These are phyloP conservation scores for Penicillium odoratum DNA, from an alignment of 495 filamentous ascomycete genomes.

Conservation along the genomic window DNA sequence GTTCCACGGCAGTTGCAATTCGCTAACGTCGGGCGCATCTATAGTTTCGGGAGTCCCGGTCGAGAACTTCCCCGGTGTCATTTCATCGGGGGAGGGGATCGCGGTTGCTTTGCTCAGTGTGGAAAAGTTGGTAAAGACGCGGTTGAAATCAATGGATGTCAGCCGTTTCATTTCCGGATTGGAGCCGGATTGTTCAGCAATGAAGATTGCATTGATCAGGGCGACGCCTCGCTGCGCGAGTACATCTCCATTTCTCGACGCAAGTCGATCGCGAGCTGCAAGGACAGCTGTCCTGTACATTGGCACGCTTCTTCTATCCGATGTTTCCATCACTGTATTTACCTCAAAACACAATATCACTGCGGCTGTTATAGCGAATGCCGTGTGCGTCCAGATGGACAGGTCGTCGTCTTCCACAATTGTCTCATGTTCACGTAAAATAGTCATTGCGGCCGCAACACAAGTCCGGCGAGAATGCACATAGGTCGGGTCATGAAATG, in stretches of 20 bases:
- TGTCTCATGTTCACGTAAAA: constrained; percentile 41
- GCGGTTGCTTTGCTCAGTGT: constrained; percentile 21
- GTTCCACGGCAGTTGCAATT: constrained; percentile 27
- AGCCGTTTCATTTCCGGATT: constrained; percentile 7
- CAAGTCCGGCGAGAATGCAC: constrained; percentile 45
- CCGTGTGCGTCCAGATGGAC: constrained; percentile 36
- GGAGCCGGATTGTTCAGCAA: constrained; percentile 19
- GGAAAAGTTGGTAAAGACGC: constrained; percentile 29
- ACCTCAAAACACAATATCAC: constrained; percentile 36
- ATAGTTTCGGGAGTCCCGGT: constrained; percentile 16
- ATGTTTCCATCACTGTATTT: constrained; percentile 19
- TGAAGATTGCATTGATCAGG: constrained; percentile 32
- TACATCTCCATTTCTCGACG: constrained; percentile 20
- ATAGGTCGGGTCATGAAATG: constrained; percentile 42
- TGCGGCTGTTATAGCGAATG: constrained; percentile 33
- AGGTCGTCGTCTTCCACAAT: constrained; percentile 33
- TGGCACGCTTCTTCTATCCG: constrained; percentile 12
- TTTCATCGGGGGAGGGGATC: constrained; percentile 19
- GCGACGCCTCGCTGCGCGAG: constrained; percentile 34
- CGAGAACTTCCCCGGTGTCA: constrained; percentile 17
- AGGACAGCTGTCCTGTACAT: constrained; percentile 26
- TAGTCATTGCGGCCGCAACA: constrained; percentile 46
- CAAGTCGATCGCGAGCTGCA: constrained; percentile 28
- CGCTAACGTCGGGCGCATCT: constrained; percentile 16
- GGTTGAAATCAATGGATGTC: constrained; percentile 25